Evolutionary conservation across 352 stramenopile species (phyloP).

Genomic region (Globisporangium iwayamae): DNA sequence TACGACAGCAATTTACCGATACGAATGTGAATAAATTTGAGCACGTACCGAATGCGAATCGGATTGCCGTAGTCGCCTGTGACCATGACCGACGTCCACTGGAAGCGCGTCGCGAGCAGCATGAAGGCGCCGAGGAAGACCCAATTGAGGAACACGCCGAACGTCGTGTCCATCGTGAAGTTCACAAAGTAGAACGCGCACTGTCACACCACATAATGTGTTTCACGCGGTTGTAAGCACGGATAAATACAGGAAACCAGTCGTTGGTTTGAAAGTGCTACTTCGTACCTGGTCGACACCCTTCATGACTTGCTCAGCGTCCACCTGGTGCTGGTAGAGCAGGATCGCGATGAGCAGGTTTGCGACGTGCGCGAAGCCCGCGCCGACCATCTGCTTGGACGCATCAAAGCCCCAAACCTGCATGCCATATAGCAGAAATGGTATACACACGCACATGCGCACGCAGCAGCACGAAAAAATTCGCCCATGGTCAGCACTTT

Average conservation of each 20-base stretch:
- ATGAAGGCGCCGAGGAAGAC: slow-evolving; percentile 61
- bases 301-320: slow-evolving; percentile 18
- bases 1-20: background rate
- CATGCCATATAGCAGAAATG: background rate
- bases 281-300: slow-evolving; percentile 51
- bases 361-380: slow-evolving; percentile 77
- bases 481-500: background rate
- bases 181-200: slow-evolving; percentile 90
- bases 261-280: background rate
- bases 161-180: slow-evolving; percentile 83
- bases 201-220: slow-evolving; percentile 18
- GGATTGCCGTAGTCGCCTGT: slow-evolving; percentile 81
- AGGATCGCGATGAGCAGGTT: slow-evolving; percentile 87
- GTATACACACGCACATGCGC: slow-evolving; percentile 2
- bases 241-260: slow-evolving; percentile 1
- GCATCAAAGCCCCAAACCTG: slow-evolving; percentile 84
- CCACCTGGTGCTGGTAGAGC: slow-evolving; percentile 49
- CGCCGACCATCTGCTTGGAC: slow-evolving; percentile 84
- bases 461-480: background rate
- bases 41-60: slow-evolving; percentile 34
- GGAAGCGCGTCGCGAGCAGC: slow-evolving; percentile 45
- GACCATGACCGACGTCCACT: slow-evolving; percentile 56
- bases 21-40: background rate
- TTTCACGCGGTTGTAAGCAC: no score
- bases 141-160: slow-evolving; percentile 85